These are phyloP conservation scores for Cytospora piceae DNA, from an alignment of 2,329 filamentous ascomycete species.

Conservation along the genomic window DNA sequence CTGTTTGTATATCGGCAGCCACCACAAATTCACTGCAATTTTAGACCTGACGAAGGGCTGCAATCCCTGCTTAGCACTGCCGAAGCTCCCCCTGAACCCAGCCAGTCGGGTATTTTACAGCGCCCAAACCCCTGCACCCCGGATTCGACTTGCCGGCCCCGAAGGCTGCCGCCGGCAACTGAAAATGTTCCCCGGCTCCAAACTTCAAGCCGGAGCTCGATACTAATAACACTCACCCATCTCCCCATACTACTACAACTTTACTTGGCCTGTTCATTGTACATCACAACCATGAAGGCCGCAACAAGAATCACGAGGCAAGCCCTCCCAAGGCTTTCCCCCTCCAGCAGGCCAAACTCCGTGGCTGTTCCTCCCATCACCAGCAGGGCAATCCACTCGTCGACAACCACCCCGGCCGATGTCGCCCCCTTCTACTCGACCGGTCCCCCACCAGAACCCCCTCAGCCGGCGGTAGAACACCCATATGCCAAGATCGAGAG, in stretches of 20 bases:
- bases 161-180: too few species aligned
- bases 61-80: neutral
- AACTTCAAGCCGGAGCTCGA: neutral
- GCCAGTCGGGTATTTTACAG: conserved; percentile 9
- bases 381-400: conserved; percentile 34
- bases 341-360: neutral
- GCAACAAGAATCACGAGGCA: conserved; percentile 15
- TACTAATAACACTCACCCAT: neutral
- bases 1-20: too few species aligned
- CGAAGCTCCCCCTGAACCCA: neutral
- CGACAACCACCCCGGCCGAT: conserved; percentile 46
- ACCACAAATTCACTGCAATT: neutral
- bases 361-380: neutral
- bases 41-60: too few species aligned
- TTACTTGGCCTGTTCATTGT: neutral
- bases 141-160: neutral
- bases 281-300: conserved; percentile 19
- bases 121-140: conserved; percentile 11
- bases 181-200: conserved; percentile 7
- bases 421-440: conserved; percentile 58
- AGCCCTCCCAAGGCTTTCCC: conserved; percentile 6
- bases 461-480: conserved; percentile 47
- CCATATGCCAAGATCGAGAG: conserved; percentile 51
- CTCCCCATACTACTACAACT: neutral
- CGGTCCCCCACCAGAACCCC: conserved; percentile 63